Percentiles rank a stretch among this genome's conserved stretches.
These are phyloP conservation scores for Setomelanomma holmii DNA, from an alignment of 2,329 filamentous ascomycete genomes.

Conservation along the genomic window DNA sequence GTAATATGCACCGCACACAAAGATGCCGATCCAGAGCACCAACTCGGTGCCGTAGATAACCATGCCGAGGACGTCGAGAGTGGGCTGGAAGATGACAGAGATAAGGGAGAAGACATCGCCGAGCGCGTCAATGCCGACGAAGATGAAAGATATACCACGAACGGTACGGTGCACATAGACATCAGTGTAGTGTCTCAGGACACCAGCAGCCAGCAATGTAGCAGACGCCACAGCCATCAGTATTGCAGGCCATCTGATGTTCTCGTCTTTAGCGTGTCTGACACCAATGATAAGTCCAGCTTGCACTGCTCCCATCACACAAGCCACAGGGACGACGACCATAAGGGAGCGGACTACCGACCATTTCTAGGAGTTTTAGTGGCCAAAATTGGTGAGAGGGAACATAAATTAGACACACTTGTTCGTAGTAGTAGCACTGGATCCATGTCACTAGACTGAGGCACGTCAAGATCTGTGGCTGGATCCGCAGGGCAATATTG, in stretches of 20 bases:
- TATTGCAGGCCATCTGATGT: constrained; percentile 67
- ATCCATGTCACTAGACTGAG: constrained; percentile 62
- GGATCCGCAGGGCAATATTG: constrained; percentile 62
- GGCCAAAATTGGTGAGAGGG: too few species aligned
- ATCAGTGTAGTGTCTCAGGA: constrained; percentile 73
- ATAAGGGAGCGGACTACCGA: constrained; percentile 56
- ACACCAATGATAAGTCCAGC: constrained; percentile 64
- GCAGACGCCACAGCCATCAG: constrained; percentile 73
- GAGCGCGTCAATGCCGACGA: constrained; percentile 72
- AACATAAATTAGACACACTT: too few species aligned
- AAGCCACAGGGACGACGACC: constrained; percentile 60
- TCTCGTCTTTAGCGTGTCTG: constrained; percentile 53
- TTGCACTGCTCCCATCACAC: constrained; percentile 66
- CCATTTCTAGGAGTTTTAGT: constrained; percentile 57
- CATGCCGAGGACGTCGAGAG: constrained; percentile 67
- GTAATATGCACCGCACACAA: constrained; percentile 70
- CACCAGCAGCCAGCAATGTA: constrained; percentile 68
- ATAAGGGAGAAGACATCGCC: constrained; percentile 72
- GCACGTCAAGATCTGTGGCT: constrained; percentile 63
- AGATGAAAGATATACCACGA: constrained; percentile 74
- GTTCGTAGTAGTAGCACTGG: constrained; percentile 64
- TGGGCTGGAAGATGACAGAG: constrained; percentile 68
- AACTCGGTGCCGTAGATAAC: constrained; percentile 73
- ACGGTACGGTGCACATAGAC: constrained; percentile 72
- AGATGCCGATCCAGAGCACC: constrained; percentile 70